A percentile compares a stretch with the other conserved stretches of the same genome.
Evolutionary conservation across 2,329 filamentous ascomycete species (phyloP).

Genomic region (Aspergillus sp.): DNA sequence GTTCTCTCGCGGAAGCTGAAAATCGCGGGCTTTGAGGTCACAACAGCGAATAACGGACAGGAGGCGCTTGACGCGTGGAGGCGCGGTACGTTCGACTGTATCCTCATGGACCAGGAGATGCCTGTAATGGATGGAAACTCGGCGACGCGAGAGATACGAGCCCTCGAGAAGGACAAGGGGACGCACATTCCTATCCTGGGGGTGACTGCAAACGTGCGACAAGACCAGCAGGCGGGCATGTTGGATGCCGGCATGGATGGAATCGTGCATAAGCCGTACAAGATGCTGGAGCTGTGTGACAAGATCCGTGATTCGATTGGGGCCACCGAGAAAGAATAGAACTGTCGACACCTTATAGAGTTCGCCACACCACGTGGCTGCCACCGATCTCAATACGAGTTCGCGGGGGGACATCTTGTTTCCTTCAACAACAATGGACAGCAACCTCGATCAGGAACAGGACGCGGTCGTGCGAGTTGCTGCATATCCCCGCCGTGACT

Average conservation of each 20-base stretch:
- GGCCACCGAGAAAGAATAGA: background rate
- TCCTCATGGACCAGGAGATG: constrained; percentile 83
- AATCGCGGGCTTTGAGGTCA: constrained; percentile 35
- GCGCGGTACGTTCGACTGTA: constrained; percentile 53
- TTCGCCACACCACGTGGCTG: too few species aligned
- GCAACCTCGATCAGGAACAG: too few species aligned
- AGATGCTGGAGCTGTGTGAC: constrained; percentile 67
- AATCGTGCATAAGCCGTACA: constrained; percentile 77
- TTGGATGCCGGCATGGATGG: constrained; percentile 73
- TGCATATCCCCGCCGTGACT: too few species aligned
- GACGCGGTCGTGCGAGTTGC: too few species aligned
- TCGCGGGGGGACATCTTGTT: too few species aligned
- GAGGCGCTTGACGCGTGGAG: constrained; percentile 46
- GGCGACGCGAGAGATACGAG: constrained; percentile 67
- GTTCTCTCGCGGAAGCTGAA: constrained; percentile 39
- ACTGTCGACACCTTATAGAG: background rate
- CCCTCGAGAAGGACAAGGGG: constrained; percentile 56
- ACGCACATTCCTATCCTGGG: constrained; percentile 34
- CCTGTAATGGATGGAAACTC: constrained; percentile 80
- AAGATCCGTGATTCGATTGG: constrained; percentile 49
- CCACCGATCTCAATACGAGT: too few species aligned
- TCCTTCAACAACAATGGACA: too few species aligned
- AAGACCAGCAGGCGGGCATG: constrained; percentile 71
- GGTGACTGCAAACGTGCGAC: constrained; percentile 70
- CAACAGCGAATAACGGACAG: constrained; percentile 38